Evolutionary conservation across 129 eudicot genomes (phyloP), one percentile per base, ranked within the genome.

Genomic region (Artemisia annua): DNA sequence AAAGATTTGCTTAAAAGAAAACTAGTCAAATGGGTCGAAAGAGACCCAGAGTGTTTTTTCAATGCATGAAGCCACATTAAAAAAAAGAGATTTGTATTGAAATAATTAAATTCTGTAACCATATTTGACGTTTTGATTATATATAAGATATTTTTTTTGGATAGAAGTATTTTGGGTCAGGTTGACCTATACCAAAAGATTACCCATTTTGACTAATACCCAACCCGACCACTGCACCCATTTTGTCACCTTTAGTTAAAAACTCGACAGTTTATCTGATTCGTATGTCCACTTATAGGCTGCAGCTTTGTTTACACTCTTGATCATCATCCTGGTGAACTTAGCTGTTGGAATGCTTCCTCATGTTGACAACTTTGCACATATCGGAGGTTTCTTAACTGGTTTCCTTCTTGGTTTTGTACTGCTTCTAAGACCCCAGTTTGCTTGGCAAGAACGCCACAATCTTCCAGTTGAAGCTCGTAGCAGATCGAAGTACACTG

Each of bases 311-410:
- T 59, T 89, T 61, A 89, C 95, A 5, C 90, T 92, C 5, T 57
- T 89, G 77, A 44, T 92, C 72, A 85, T 87, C 69, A 87, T 92
- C 56, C 80, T 74, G 52, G 83, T 92, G 49, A 92, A 93, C 81
- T 79, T 93, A 72, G 98, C 96, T 12, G 88, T 93, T 24, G 95
- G 96, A 54, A 84, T 93, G 72, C 90, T 93, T 48, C 98, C 98
- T 49, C 96, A 85, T 55, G 95, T 89, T 13, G 98, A 93, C 79
- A 93, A 93, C 73, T 93, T 87, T 70, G 96, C 95, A 7, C 96
- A 87, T 65, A 84, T 93, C 48, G 98, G 98, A 70, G 98, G 96
- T 3, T 89, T 93, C 76, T 30, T 87, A 26, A 59, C 86, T 6
- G 98, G 98, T 59, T 87, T 93, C 55, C 87, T 93, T 35, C 89